Percentiles rank a stretch among this genome's conserved stretches.
Conservation (phyloP, 768 basidiomycete genomes). For the Coprinopsis sp. region DNA sequence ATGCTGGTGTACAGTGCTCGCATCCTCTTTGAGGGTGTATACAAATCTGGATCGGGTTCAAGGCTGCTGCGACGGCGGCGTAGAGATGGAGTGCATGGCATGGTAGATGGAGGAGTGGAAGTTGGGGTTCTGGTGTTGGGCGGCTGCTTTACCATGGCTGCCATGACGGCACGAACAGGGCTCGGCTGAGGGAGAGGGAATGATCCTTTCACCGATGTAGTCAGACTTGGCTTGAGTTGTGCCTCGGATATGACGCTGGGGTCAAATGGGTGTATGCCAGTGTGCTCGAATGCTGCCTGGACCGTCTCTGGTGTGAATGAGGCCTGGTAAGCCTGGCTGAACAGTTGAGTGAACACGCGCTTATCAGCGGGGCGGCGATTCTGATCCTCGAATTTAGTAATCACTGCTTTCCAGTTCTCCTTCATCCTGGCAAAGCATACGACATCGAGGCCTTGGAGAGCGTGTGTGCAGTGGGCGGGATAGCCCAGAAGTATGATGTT, state of each 20-base stretch:
- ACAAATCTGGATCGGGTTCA: slow-evolving; percentile 14
- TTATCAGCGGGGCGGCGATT: slow-evolving; percentile 24
- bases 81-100: slow-evolving; percentile 1
- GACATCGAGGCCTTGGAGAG: slow-evolving; percentile 40
- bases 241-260: slow-evolving; percentile 25
- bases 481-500: slow-evolving; percentile 37
- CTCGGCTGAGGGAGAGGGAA: slow-evolving; percentile 12
- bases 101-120: slow-evolving; percentile 4
- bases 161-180: slow-evolving; percentile 11
- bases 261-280: slow-evolving; percentile 36
- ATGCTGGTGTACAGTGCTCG: slow-evolving; percentile 14
- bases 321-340: slow-evolving; percentile 24
- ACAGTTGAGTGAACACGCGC: slow-evolving; percentile 33
- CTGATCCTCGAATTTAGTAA: slow-evolving; percentile 20
- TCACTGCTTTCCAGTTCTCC: slow-evolving; percentile 18
- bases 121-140: slow-evolving; percentile 9
- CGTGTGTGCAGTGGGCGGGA: slow-evolving; percentile 37
- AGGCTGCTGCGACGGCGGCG: slow-evolving; percentile 1
- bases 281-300: slow-evolving; percentile 31
- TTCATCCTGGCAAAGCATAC: slow-evolving; percentile 41
- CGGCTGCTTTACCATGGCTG: slow-evolving; percentile 4
- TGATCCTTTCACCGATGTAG: slow-evolving; percentile 19
- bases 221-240: slow-evolving; percentile 32
- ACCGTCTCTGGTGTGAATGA: slow-evolving; percentile 30
- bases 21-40: slow-evolving; percentile 22